A percentile compares a stretch with the other conserved stretches of the same genome.
Conservation (phyloP, 2,329 filamentous ascomycete species). For the Bipolaris oryzae region DNA sequence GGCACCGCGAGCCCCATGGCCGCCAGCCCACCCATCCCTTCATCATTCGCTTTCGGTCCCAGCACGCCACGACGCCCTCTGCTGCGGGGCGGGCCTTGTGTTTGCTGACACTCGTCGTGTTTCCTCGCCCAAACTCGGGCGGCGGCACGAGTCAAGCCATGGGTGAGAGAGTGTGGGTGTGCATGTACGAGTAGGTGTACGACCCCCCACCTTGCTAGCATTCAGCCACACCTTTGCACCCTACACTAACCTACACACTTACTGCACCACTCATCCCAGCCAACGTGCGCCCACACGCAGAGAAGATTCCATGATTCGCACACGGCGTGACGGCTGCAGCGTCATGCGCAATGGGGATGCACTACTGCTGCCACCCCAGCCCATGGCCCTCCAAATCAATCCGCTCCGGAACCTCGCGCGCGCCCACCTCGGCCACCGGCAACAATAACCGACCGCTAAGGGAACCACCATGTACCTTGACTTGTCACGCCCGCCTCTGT, state of each 20-base stretch:
- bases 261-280: conserved; percentile 16
- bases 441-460: conserved; percentile 31
- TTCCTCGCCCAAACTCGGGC: background rate
- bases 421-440: conserved; percentile 35
- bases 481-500: conserved; percentile 6
- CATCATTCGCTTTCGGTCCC: too few species aligned
- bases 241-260: background rate
- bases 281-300: conserved; percentile 17
- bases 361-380: conserved; percentile 17
- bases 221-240: conserved; percentile 18
- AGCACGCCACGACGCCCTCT: background rate
- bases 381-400: conserved; percentile 23
- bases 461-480: conserved; percentile 30
- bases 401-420: conserved; percentile 26
- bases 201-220: conserved; percentile 17
- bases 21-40: conserved; percentile 1
- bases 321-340: conserved; percentile 17
- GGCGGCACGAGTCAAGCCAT: background rate
- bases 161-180: too few species aligned
- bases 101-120: background rate
- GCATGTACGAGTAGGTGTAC: background rate
- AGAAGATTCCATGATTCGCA: conserved; percentile 19
- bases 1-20: background rate
- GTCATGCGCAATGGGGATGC: conserved; percentile 19
- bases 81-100: background rate